A percentile compares a stretch with the other conserved stretches of the same genome.
phyloP scores from a whole-genome alignment of 768 basidiomycete genomes.

The Amanita pallidorosea region DNA sequence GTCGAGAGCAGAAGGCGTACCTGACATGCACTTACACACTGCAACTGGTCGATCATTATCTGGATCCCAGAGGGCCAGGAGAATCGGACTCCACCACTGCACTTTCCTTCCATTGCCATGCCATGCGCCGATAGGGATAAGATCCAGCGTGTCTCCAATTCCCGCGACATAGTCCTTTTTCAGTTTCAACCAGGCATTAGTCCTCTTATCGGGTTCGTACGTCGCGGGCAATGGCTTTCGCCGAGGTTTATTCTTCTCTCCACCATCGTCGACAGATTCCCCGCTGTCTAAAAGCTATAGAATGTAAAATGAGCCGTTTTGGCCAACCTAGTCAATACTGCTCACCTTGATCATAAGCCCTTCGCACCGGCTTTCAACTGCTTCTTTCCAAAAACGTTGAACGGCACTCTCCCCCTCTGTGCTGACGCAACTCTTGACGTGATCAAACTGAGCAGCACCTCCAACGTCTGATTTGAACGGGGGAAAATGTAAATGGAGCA shows the following conservation, averaged over 20 bases:
- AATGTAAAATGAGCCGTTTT: neutral
- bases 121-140: slow-evolving; percentile 76
- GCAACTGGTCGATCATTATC: slow-evolving; percentile 54
- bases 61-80: slow-evolving; percentile 68
- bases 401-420: slow-evolving; percentile 49
- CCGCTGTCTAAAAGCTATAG: slow-evolving; percentile 56
- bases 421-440: slow-evolving; percentile 67
- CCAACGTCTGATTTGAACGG: slow-evolving; percentile 32
- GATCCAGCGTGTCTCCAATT: slow-evolving; percentile 64
- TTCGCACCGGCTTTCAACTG: slow-evolving; percentile 72
- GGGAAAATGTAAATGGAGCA: slow-evolving; percentile 57
- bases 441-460: slow-evolving; percentile 50
- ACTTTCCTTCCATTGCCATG: slow-evolving; percentile 85
- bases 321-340: neutral
- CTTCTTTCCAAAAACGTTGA: slow-evolving; percentile 65
- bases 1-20: slow-evolving; percentile 23
- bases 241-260: slow-evolving; percentile 25
- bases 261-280: slow-evolving; percentile 20
- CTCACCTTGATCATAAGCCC: slow-evolving; percentile 89
- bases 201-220: slow-evolving; percentile 85
- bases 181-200: slow-evolving; percentile 81
- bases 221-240: slow-evolving; percentile 72
- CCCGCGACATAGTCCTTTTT: slow-evolving; percentile 88
- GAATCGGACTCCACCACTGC: slow-evolving; percentile 86
- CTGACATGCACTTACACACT: slow-evolving; percentile 87